Conservation (phyloP, 768 basidiomycete genomes). For the Mycena vitilis region DNA sequence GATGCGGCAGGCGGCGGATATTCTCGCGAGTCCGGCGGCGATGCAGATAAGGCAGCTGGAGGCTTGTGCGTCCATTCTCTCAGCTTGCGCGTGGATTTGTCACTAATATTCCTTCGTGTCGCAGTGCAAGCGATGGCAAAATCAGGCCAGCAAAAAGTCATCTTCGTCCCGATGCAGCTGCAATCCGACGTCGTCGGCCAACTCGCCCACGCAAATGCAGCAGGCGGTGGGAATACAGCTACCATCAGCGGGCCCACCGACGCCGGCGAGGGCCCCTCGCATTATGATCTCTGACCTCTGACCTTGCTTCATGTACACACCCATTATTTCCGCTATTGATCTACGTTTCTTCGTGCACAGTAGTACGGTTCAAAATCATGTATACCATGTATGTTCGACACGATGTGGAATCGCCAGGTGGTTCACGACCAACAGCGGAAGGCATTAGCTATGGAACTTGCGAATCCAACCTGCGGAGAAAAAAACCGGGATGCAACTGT, state of each 20-base stretch:
- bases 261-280: slow-evolving; percentile 10
- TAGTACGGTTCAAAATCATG: too few relatives aligned
- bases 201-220: slow-evolving; percentile 38
- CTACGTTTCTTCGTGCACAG: too few relatives aligned
- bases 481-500: too few relatives aligned
- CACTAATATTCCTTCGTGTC: slow-evolving; percentile 4
- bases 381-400: too few relatives aligned
- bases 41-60: slow-evolving; percentile 99
- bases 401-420: too few relatives aligned
- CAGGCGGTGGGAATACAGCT: neutral
- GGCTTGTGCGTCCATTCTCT: slow-evolving; percentile 59
- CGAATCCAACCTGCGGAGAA: too few relatives aligned
- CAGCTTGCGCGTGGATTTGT: neutral
- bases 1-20: slow-evolving; percentile 98
- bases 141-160: slow-evolving; percentile 87
- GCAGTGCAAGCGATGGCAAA: slow-evolving; percentile 93
- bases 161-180: slow-evolving; percentile 94
- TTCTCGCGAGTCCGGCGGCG: slow-evolving; percentile 92
- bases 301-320: too few relatives aligned
- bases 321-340: too few relatives aligned
- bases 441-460: too few relatives aligned
- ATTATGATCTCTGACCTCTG: neutral
- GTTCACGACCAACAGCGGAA: too few relatives aligned
- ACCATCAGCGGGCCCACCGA: neutral
- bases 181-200: slow-evolving; percentile 77